These are phyloP conservation scores for Murraya koenigii DNA, from an alignment of 345 rosid genomes.

Conservation along the genomic window DNA sequence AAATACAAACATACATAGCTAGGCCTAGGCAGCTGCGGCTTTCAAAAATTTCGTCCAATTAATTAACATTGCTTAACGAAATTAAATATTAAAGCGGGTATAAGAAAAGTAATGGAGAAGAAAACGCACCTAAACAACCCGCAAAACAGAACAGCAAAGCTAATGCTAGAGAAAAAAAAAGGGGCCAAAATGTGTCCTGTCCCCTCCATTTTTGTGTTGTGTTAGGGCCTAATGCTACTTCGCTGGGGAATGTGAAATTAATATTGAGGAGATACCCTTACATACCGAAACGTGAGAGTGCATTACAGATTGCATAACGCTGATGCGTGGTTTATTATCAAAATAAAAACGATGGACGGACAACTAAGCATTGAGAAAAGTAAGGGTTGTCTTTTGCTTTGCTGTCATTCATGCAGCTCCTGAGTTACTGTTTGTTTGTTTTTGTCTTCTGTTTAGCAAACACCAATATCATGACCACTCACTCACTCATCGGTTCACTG, in stretches of 20 bases:
- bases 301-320: background rate
- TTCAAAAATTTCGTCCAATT: no score
- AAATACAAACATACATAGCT: no score
- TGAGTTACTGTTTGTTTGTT: background rate
- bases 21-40: no score
- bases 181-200: background rate
- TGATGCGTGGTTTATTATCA: background rate
- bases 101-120: background rate
- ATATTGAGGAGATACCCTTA: background rate
- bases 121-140: background rate
- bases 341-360: background rate
- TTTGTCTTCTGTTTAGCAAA: background rate
- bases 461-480: no score
- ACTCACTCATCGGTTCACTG: no score
- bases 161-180: background rate
- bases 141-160: conserved; percentile 5
- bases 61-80: no score
- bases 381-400: background rate
- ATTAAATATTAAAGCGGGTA: no score
- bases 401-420: conserved; percentile 8
- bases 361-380: background rate
- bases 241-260: background rate
- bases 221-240: background rate
- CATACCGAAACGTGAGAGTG: background rate
- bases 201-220: conserved; percentile 2